These are phyloP conservation scores for Wickerhamomyces chaumierensis DNA, from an alignment of 805 yeast species.

Conservation along the genomic window DNA sequence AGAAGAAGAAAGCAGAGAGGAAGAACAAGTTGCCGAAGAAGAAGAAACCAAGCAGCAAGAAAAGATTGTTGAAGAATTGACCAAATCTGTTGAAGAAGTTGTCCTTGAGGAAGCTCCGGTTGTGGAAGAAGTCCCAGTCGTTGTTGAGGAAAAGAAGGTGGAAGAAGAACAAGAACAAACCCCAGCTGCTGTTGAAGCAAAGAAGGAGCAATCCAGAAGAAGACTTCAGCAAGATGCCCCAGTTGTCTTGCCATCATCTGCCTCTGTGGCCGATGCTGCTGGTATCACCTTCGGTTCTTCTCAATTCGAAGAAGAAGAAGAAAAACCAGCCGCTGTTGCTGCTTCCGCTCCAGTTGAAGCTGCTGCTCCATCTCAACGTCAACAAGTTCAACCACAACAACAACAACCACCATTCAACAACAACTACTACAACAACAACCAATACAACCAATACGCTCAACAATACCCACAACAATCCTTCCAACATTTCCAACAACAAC, in stretches of 20 bases:
- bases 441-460: slow-evolving; percentile 2
- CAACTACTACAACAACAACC: slow-evolving; percentile 8
- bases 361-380: slow-evolving; percentile 6
- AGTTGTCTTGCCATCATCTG: slow-evolving; percentile 42
- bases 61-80: slow-evolving; percentile 2
- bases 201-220: slow-evolving; percentile 21
- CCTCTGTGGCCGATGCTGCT: slow-evolving; percentile 28
- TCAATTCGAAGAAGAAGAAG: slow-evolving; percentile 24
- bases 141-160: slow-evolving; percentile 9
- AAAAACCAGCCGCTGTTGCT: too few species aligned
- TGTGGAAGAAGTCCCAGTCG: slow-evolving; percentile 13
- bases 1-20: background rate
- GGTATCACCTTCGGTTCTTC: slow-evolving; percentile 59
- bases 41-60: slow-evolving; percentile 1
- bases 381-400: slow-evolving; percentile 5
- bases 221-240: slow-evolving; percentile 30
- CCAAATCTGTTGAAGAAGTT: slow-evolving; percentile 23
- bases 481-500: slow-evolving; percentile 7
- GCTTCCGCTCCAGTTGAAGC: slow-evolving; percentile 16
- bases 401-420: slow-evolving; percentile 10
- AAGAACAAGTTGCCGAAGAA: slow-evolving; percentile 6
- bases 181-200: slow-evolving; percentile 11
- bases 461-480: slow-evolving; percentile 9
- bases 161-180: slow-evolving; percentile 8
- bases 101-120: slow-evolving; percentile 11